Evolutionary conservation across 1,284 basidiomycete species (phyloP).

Genomic region (Cutaneotrichosporon dermatis): DNA sequence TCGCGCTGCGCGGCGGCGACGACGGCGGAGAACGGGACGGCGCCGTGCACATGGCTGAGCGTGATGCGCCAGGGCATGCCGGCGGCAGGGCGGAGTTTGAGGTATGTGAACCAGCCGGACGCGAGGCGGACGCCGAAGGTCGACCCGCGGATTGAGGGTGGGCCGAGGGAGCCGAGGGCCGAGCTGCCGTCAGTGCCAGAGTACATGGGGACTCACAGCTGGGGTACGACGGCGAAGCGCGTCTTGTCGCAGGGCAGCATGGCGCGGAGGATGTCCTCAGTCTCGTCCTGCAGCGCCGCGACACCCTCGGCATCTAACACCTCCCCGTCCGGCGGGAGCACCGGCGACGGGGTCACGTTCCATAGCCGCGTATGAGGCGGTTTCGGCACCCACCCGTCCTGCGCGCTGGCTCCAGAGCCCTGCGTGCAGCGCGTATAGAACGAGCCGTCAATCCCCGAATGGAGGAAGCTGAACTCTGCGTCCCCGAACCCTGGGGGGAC

Average conservation of each 20-base stretch:
- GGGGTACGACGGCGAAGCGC: background rate
- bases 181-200: background rate
- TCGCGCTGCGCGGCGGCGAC: background rate
- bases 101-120: background rate
- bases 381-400: background rate
- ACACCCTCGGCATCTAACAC: background rate
- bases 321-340: background rate
- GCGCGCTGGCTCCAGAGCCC: background rate
- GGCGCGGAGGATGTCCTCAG: background rate
- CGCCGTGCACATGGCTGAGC: background rate
- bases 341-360: background rate
- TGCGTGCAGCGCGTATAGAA: slow-evolving; percentile 28
- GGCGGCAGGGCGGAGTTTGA: background rate
- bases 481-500: background rate
- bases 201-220: background rate
- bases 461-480: slow-evolving; percentile 25
- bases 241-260: background rate
- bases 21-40: background rate
- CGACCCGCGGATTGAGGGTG: background rate
- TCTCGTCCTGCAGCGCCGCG: background rate
- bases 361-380: background rate
- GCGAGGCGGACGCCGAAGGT: background rate
- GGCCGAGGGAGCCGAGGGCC: background rate
- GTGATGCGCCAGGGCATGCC: background rate
- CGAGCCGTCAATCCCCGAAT: slow-evolving; percentile 27